Evolutionary conservation across 148 eudicot species (phyloP), one percentile per base, ranked within the genome.

Genomic region (Diospyros lotus): DNA sequence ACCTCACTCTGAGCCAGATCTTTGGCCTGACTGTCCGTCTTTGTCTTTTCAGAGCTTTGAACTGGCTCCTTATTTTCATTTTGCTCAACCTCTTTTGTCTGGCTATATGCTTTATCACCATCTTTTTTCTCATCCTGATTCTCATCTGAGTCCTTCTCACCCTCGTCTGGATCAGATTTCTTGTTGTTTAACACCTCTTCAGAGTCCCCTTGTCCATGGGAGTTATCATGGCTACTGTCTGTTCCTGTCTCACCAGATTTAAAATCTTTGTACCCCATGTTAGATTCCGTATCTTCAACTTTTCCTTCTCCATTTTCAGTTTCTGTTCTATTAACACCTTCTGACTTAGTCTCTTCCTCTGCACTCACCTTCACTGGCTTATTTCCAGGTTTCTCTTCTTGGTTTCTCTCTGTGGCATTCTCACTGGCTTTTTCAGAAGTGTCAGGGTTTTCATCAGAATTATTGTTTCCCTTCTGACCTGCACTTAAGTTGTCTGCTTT

Each of bases 1-100:
- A 55, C 15, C 41, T 76, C 62, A 13, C 40, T 53, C 15, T 14
- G 13, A 40, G 0, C 56, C n/a, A 59, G 65, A 17, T 73, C 76
- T 53, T 73, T 73, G 38, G 55, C 71, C 59, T 74, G 59, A 13
- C 14, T 54, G 15, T 65, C 77, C 77, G 6, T 15, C 75, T 75
- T 73, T 38, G 82, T 77, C 68, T 78, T 71, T 54, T 65, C 54
- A 18, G 68, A 69, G 51, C 61, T 80, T 76, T 71, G 62, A 75
- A 81, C 70, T 56, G 73, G 46, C 8, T 58, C 77, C 72, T 78
- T 56, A 58, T 74, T 75, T 75, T 71, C 56, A 50, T 74, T 63
- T 69, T 71, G 78, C 60, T 44, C 82, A 42, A 18, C 46, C 10
- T 65, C 76, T 55, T 69, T 71, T 13, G 44, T 48, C 45, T 46